Percentiles rank a stretch among this genome's conserved stretches.
phyloP scores from a whole-genome alignment of 768 basidiomycete species.

The Trametopsis cervina region DNA sequence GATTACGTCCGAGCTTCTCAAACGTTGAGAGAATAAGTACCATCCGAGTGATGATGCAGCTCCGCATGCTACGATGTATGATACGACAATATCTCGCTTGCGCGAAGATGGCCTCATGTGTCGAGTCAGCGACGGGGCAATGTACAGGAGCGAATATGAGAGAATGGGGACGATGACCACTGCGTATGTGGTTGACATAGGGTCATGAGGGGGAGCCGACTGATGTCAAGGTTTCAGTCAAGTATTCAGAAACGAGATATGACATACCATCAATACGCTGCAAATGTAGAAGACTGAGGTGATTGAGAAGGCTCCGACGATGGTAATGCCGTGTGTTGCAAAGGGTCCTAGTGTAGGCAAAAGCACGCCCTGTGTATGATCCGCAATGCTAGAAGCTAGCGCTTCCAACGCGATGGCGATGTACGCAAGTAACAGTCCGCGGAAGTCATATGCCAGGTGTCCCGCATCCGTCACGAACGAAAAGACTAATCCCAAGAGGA shows the following conservation, averaged over 20 bases:
- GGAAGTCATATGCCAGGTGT: slow-evolving; percentile 34
- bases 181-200: slow-evolving; percentile 20
- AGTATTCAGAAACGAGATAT: too few species aligned
- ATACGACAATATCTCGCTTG: slow-evolving; percentile 49
- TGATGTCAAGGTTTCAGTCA: too few species aligned
- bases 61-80: slow-evolving; percentile 46
- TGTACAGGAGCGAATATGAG: slow-evolving; percentile 46
- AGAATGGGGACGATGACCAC: slow-evolving; percentile 17
- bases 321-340: slow-evolving; percentile 47
- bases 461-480: slow-evolving; percentile 52
- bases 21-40: slow-evolving; percentile 57
- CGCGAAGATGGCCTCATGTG: slow-evolving; percentile 42
- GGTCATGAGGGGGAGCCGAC: too few species aligned
- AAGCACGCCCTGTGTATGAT: slow-evolving; percentile 53
- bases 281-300: slow-evolving; percentile 61
- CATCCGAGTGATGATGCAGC: slow-evolving; percentile 48
- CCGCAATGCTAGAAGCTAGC: slow-evolving; percentile 50
- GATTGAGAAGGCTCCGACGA: slow-evolving; percentile 56
- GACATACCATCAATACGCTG: slow-evolving; percentile 44
- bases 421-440: slow-evolving; percentile 54
- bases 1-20: slow-evolving; percentile 50
- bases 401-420: slow-evolving; percentile 55
- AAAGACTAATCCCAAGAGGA: slow-evolving; percentile 42
- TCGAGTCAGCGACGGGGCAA: slow-evolving; percentile 42
- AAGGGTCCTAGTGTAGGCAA: slow-evolving; percentile 51